Percentiles rank a stretch among this genome's conserved stretches.
Evolutionary conservation across 2,329 filamentous ascomycete genomes (phyloP).

Genomic region (Mycocentrospora acerina): DNA sequence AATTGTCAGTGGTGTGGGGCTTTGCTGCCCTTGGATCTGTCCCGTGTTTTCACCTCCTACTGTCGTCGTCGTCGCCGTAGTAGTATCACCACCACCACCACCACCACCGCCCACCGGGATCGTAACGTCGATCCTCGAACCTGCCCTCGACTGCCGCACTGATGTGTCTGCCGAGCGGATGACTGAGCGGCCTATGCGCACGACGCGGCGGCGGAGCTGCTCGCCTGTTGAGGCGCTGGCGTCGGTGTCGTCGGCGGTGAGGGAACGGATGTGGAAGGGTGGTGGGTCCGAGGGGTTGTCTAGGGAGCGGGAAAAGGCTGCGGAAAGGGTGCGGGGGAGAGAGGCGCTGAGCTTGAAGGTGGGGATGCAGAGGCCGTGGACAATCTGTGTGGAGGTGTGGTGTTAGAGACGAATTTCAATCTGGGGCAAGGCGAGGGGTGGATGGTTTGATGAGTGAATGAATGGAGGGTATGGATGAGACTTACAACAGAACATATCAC

Average conservation of each 20-base stretch:
- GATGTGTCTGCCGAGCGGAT: conserved; percentile 25
- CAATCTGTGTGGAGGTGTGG: conserved; percentile 56
- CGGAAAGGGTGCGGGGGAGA: conserved; percentile 64
- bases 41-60: conserved; percentile 3
- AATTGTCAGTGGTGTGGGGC: no score
- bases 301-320: conserved; percentile 36
- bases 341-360: conserved; percentile 66
- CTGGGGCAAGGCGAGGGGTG: not conserved
- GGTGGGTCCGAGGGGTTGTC: conserved; percentile 16
- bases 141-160: conserved; percentile 6
- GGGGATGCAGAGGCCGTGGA: conserved; percentile 81
- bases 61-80: conserved; percentile 7
- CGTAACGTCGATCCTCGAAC: conserved; percentile 8
- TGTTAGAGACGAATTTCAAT: conserved; percentile 1
- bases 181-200: conserved; percentile 38
- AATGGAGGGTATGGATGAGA: no score
- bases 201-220: conserved; percentile 29
- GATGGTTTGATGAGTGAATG: no score
- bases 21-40: not conserved
- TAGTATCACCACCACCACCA: no score
- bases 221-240: conserved; percentile 22
- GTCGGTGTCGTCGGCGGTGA: conserved; percentile 12
- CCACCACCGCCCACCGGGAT: no score
- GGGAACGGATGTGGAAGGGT: conserved; percentile 32
- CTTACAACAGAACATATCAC: conserved; percentile 79